A percentile compares a stretch with the other conserved stretches of the same genome.
These are phyloP conservation scores for Mycena crocata DNA, from an alignment of 768 basidiomycete species.

Conservation along the genomic window DNA sequence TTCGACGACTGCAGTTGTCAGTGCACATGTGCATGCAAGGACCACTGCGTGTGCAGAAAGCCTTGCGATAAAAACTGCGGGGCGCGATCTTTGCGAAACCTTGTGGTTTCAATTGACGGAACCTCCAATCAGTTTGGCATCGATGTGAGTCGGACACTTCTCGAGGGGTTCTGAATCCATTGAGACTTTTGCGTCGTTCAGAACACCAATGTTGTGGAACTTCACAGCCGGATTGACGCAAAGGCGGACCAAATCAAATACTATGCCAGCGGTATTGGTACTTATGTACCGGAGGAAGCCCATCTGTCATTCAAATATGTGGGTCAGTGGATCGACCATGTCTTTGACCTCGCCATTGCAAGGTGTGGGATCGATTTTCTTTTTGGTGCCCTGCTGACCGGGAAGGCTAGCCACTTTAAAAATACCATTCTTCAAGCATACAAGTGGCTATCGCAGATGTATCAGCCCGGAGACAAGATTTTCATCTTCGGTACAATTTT, in stretches of 20 bases:
- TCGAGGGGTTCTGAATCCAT: not conserved
- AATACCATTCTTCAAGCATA: conserved; percentile 29
- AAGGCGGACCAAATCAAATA: conserved; percentile 39
- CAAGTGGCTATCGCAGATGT: conserved; percentile 1
- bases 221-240: conserved; percentile 40
- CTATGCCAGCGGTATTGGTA: conserved; percentile 49
- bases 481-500: not conserved
- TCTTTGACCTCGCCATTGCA: conserved; percentile 51
- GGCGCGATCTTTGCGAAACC: not conserved
- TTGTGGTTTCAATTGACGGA: not conserved
- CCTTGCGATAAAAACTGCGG: conserved; percentile 4
- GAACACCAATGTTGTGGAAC: conserved; percentile 50
- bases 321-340: conserved; percentile 37
- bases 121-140: conserved; percentile 7
- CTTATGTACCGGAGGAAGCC: conserved; percentile 39
- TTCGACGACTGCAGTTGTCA: not conserved
- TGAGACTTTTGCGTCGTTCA: conserved; percentile 26
- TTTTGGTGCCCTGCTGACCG: not conserved
- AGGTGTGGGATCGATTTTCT: conserved; percentile 40
- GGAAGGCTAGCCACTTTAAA: conserved; percentile 42
- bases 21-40: not conserved
- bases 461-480: conserved; percentile 4
- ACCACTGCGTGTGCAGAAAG: not conserved
- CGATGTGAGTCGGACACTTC: conserved; percentile 35
- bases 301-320: conserved; percentile 32